phyloP scores from a whole-genome alignment of 345 rosid genomes.

The Aquilaria yunnanensis region DNA sequence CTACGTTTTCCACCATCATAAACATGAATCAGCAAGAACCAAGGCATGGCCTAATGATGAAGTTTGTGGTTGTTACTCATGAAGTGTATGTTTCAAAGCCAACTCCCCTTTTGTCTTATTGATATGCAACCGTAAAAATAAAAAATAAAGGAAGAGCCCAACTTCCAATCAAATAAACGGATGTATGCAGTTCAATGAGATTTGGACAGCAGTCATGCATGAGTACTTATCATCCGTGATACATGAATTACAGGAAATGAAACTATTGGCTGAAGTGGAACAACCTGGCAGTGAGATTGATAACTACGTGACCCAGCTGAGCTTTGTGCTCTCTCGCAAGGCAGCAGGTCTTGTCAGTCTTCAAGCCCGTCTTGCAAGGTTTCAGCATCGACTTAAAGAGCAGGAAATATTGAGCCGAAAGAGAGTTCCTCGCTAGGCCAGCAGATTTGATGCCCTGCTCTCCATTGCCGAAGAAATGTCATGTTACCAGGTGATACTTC shows the following conservation, averaged over 20 bases:
- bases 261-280: constrained; percentile 79
- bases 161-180: no score
- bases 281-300: constrained; percentile 89
- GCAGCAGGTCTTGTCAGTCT: constrained; percentile 85
- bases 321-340: constrained; percentile 84
- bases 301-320: constrained; percentile 78
- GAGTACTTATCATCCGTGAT: no score
- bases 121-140: no score
- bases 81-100: no score
- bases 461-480: neutral
- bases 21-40: no score
- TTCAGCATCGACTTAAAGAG: constrained; percentile 86
- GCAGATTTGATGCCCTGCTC: neutral
- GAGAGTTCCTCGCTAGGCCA: constrained; percentile 53
- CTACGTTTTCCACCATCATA: no score
- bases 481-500: neutral
- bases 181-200: no score
- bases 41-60: no score
- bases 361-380: constrained; percentile 86
- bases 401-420: constrained; percentile 83
- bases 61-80: no score
- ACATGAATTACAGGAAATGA: constrained; percentile 57
- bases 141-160: no score
- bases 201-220: no score
- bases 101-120: no score